phyloP scores from a whole-genome alignment of 345 rosid species.

The Lepidium didymum region DNA sequence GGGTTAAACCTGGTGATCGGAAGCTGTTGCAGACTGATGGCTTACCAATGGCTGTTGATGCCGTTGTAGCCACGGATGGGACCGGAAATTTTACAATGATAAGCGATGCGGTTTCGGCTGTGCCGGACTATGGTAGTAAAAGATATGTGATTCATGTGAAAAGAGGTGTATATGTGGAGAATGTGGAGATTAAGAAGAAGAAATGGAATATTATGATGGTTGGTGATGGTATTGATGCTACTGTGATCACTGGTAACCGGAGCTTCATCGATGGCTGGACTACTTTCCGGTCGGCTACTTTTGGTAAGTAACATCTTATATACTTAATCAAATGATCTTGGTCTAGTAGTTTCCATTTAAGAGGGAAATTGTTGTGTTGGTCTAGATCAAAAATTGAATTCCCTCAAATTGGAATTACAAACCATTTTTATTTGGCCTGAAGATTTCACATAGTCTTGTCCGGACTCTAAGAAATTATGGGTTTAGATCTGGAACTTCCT shows the following conservation, averaged over 20 bases:
- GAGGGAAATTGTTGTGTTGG: no score
- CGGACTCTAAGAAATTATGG: no score
- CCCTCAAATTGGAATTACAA: no score
- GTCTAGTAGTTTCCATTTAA: no score
- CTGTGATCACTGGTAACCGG: constrained; percentile 60
- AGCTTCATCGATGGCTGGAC: constrained; percentile 74
- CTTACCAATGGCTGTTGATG: constrained; percentile 29
- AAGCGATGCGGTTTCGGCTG: constrained; percentile 60
- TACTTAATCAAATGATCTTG: no score
- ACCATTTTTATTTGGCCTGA: no score
- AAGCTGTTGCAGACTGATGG: constrained; percentile 39
- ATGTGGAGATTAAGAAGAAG: constrained; percentile 73
- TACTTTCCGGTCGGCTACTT: constrained; percentile 81
- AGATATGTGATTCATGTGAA: constrained; percentile 54
- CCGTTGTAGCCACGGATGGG: constrained; percentile 69
- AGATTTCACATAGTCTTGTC: no score
- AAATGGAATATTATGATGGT: constrained; percentile 78
- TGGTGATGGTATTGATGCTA: constrained; percentile 63
- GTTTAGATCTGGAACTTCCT: no score
- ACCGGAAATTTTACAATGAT: constrained; percentile 57
- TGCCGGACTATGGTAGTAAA: constrained; percentile 45
- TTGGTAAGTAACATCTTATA: constrained; percentile 53
- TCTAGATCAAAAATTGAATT: no score
- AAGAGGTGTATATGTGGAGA: constrained; percentile 62
- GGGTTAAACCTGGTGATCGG: constrained; percentile 54